A percentile compares a stretch with the other conserved stretches of the same genome.
These are phyloP conservation scores for Colletotrichum gloeosporioides DNA, from an alignment of 2,329 filamentous ascomycete genomes.

Conservation along the genomic window DNA sequence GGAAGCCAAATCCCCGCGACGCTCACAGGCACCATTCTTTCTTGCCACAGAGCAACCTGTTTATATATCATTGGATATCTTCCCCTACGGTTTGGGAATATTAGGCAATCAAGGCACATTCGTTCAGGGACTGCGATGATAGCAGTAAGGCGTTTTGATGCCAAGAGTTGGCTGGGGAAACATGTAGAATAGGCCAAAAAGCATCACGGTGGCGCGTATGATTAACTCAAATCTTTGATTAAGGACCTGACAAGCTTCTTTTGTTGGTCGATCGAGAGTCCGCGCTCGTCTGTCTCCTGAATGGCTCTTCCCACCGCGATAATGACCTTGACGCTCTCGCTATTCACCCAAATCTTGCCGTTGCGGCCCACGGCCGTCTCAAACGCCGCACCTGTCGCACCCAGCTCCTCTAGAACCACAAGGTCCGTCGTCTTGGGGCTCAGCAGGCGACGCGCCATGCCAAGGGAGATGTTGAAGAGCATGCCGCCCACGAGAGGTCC, in stretches of 20 bases:
- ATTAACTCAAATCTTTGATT: constrained; percentile 62
- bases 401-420: constrained; percentile 80
- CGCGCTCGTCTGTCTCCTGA: constrained; percentile 75
- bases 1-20: background rate
- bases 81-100: background rate
- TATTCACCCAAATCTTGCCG: constrained; percentile 90
- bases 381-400: constrained; percentile 78
- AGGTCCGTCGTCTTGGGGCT: constrained; percentile 67
- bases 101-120: background rate
- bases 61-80: background rate
- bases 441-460: constrained; percentile 82
- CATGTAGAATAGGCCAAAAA: constrained; percentile 17
- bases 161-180: background rate
- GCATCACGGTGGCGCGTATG: constrained; percentile 15
- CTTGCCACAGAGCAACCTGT: background rate
- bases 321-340: constrained; percentile 73
- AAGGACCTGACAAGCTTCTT: constrained; percentile 72
- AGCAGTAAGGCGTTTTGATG: constrained; percentile 11
- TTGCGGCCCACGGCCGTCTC: constrained; percentile 95
- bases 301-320: constrained; percentile 82
- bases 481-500: constrained; percentile 86
- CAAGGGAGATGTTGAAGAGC: constrained; percentile 80
- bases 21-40: background rate
- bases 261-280: constrained; percentile 69
- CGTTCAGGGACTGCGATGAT: background rate